Evolutionary conservation across 2,329 filamentous ascomycete genomes (phyloP), one percentile per base, ranked within the genome.

Genomic region (Tympanopsis confertula): DNA sequence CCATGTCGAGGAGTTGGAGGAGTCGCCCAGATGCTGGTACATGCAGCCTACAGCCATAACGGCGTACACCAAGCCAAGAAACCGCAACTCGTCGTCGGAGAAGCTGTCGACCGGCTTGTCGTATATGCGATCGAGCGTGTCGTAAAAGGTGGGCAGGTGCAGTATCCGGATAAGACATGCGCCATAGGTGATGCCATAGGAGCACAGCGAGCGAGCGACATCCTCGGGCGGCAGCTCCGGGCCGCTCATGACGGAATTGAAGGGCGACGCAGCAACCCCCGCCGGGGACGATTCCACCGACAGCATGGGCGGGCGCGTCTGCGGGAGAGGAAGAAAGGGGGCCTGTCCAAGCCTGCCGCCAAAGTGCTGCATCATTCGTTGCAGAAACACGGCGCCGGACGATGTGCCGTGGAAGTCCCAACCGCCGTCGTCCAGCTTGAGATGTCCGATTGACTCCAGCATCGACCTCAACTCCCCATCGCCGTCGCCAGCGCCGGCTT

Each of bases 381-480:
- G 75, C 48, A 95, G 71, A 55, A 95, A 98, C 44, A 89, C 86
- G 32, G 88, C 73, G 3, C 89, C 88, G 0, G 91, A 96, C 0
- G 89, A 95, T 45, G 85, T 83, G 35, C 91, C 91, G 52, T 94
- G 86, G 50, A 94, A 98, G 57, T 96, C 88, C 78, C 87, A 94
- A 48, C 91, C 78, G 32, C 89, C 89, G 47, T 96, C 89, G 49
- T 94, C 87, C 22, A 96, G 69, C 50, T 96, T 88, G 14, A 98
- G 69, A 53, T 88, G 84, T 24, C 89, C 91, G 3, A 89, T 86
- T 28, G 86, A 85, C 53, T 89, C 83, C 40, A 96, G 87, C 89
- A 98, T 96, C 19, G 88, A 94, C 52, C 89, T 80, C 18, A 98
- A 66, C 45, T 89, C 74, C 10, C 74, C 76, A 47, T 89, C 86